Evolutionary conservation across 2,329 filamentous ascomycete species (phyloP), one percentile per base, ranked within the genome.

Genomic region (Stemphylium lycopersici): DNA sequence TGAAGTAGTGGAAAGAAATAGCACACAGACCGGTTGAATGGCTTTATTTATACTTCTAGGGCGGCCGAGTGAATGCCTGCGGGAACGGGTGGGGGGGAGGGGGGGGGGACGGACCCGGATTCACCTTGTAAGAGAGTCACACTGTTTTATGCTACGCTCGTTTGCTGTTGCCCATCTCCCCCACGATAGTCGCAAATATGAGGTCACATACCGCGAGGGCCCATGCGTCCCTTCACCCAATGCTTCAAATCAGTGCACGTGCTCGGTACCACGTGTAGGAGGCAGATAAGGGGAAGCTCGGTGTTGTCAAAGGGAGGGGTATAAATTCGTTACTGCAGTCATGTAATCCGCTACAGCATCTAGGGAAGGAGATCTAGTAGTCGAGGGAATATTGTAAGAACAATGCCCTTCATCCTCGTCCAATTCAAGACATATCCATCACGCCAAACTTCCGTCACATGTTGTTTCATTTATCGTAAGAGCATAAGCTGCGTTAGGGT

Each of bases 391-490:
- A 51, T 42, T 50, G 42, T 37, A 38, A 47, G 36, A 40, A 51
- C 33, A 6, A 40, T 10, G 43, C 22, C 55, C 32, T 15, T 48
- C 40, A 37, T 44, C 41, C 42, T 38, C 29, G 24, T 50, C 43
- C 33, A 52, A 51, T 33, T 47, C 47, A 61, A 48, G 47, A 34
- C 49, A 46, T 22, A 44, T 48, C 52, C 56, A 26, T 63, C 56
- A 55, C 56, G 49, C 59, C 55, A 38, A 53, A 52, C 48, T 56
- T 51, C 56, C 59, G 26, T 58, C 44, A 48, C 51, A 56, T 63
- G 61, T 48, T 41, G 33, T 59, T 20, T 37, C 44, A 37, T 49
- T 45, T 38, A 34, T 55, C 44, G 38, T 45, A 49, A 50, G 37
- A 43, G 36, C 18, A 52, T 20, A 24, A 26, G 22, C 42, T 37